phyloP scores from a whole-genome alignment of 495 filamentous ascomycete genomes.

The Massariosphaeria phaeospora region DNA sequence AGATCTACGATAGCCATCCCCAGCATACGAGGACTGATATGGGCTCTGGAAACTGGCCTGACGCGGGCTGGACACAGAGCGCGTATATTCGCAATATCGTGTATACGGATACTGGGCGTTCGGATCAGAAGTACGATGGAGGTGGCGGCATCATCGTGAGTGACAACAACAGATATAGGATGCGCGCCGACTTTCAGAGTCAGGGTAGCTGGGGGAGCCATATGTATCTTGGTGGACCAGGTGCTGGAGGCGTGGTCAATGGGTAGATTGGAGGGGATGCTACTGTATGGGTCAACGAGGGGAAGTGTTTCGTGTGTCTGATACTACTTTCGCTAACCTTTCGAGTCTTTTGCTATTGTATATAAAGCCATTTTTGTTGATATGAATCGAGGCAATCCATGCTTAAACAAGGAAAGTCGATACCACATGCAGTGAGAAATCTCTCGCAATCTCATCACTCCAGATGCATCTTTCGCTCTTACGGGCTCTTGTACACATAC shows the following conservation, averaged over 20 bases:
- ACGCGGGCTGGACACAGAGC: slow-evolving; percentile 11
- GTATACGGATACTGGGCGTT: slow-evolving; percentile 3
- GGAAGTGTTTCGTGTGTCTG: too few relatives aligned
- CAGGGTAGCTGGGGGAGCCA: neutral
- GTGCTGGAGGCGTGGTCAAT: slow-evolving; percentile 11
- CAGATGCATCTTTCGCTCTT: too few relatives aligned
- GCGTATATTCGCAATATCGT: slow-evolving; percentile 15
- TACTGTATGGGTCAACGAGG: too few relatives aligned
- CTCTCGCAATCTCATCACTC: too few relatives aligned
- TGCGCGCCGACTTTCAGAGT: neutral
- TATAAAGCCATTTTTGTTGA: too few relatives aligned
- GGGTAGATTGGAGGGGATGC: too few relatives aligned
- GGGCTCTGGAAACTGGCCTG: slow-evolving; percentile 16
- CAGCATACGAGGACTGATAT: slow-evolving; percentile 21
- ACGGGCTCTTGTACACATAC: too few relatives aligned
- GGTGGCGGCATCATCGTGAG: slow-evolving; percentile 7
- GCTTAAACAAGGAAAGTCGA: too few relatives aligned
- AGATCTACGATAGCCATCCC: slow-evolving; percentile 19
- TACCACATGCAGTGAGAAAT: too few relatives aligned
- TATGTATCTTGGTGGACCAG: slow-evolving; percentile 19
- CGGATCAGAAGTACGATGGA: slow-evolving; percentile 11
- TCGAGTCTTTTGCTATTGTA: too few relatives aligned
- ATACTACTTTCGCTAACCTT: too few relatives aligned
- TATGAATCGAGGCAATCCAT: too few relatives aligned
- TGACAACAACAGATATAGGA: slow-evolving; percentile 15